Evolutionary conservation across 257 asterid species (phyloP).

Genomic region (Nicotiana sylvestris): DNA sequence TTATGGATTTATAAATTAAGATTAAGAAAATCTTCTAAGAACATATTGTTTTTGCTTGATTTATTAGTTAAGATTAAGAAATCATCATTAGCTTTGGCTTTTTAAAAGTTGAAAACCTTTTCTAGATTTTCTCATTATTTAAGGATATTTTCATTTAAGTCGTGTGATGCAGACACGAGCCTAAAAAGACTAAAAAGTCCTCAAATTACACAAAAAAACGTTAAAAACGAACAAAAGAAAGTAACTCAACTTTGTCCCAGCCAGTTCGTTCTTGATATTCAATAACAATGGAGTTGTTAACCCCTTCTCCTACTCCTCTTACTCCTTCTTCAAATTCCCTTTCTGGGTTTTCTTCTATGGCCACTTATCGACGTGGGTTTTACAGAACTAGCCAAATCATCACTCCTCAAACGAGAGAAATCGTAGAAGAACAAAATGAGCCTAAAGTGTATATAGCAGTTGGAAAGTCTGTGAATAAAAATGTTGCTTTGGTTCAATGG

Average conservation of each 20-base stretch:
- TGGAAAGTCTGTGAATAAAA: slow-evolving; percentile 59
- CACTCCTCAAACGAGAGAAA: slow-evolving; percentile 21
- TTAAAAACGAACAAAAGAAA: neutral
- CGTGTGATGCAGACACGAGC: neutral
- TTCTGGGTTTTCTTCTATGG: slow-evolving; percentile 22
- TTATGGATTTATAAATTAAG: neutral
- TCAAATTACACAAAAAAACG: neutral
- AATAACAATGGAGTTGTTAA: slow-evolving; percentile 27
- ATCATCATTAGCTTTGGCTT: neutral
- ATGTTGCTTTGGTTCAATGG: slow-evolving; percentile 62
- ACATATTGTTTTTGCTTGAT: neutral
- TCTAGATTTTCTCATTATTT: neutral
- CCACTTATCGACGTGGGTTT: slow-evolving; percentile 18
- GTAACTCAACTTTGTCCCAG: neutral
- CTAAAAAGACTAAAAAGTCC: neutral
- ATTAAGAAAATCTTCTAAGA: too few relatives aligned
- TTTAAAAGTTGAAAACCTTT: neutral
- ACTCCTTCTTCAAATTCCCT: slow-evolving; percentile 16
- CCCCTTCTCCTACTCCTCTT: slow-evolving; percentile 26
- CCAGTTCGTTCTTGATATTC: neutral
- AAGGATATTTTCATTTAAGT: neutral
- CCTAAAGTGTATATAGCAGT: slow-evolving; percentile 60
- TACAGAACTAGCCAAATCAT: slow-evolving; percentile 15
- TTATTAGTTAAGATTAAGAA: neutral
- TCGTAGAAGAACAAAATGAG: slow-evolving; percentile 8